Percentiles rank a stretch among this genome's conserved stretches.
phyloP scores from a whole-genome alignment of 2,329 filamentous ascomycete species.

The Penicillium concentricum region DNA sequence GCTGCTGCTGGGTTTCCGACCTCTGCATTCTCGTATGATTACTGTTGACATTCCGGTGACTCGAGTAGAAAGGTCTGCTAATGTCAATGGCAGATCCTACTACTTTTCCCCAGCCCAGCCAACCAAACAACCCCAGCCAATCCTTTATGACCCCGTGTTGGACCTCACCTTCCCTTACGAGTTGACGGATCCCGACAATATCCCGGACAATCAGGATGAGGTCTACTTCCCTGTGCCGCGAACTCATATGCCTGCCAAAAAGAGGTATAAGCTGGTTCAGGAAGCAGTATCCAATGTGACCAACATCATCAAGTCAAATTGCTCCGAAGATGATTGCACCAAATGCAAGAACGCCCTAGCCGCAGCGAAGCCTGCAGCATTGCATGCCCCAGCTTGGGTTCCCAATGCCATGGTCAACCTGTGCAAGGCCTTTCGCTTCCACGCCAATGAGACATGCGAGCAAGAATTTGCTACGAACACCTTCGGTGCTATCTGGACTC shows the following conservation, averaged over 20 bases:
- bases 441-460: conserved; percentile 50
- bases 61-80: neutral
- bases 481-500: conserved; percentile 58
- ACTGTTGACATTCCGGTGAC: neutral
- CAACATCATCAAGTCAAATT: conserved; percentile 43
- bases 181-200: conserved; percentile 54
- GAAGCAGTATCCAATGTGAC: conserved; percentile 46
- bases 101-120: conserved; percentile 49
- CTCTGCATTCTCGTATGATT: conserved; percentile 45
- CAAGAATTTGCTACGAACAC: conserved; percentile 48
- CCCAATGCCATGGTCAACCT: conserved; percentile 53
- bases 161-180: conserved; percentile 56
- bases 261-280: conserved; percentile 45
- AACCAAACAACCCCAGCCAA: conserved; percentile 55
- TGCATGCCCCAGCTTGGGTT: conserved; percentile 49
- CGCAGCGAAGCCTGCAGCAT: conserved; percentile 52
- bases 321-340: conserved; percentile 48
- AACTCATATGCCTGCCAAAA: conserved; percentile 44
- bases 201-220: conserved; percentile 53
- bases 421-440: conserved; percentile 50
- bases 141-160: conserved; percentile 54
- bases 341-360: conserved; percentile 54
- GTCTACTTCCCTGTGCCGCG: conserved; percentile 50
- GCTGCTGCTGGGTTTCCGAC: conserved; percentile 51
- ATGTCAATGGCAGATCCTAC: conserved; percentile 26